A percentile compares a stretch with the other conserved stretches of the same genome.
These are phyloP conservation scores for Coprinopsis cinerea DNA, from an alignment of 768 basidiomycete genomes.

Conservation along the genomic window DNA sequence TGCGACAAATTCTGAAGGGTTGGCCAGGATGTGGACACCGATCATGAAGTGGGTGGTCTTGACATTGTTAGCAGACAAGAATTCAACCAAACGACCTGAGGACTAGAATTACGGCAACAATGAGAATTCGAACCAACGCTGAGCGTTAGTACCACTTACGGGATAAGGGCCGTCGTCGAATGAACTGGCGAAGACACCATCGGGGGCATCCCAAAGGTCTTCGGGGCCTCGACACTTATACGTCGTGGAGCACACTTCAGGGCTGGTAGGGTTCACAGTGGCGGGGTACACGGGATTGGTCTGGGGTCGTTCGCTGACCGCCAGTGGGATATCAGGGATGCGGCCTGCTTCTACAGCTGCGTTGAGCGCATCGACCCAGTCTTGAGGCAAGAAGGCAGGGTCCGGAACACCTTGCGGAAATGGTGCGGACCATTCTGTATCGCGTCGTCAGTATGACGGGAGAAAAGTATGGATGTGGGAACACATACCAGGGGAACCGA, in stretches of 20 bases:
- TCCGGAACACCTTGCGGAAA: conserved; percentile 54
- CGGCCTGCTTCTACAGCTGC: conserved; percentile 60
- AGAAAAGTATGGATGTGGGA: background rate
- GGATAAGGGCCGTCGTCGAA: conserved; percentile 81
- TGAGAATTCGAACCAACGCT: conserved; percentile 1
- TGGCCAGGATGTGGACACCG: conserved; percentile 63
- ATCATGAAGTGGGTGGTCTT: conserved; percentile 89
- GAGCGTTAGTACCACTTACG: conserved; percentile 18
- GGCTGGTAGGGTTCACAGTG: conserved; percentile 38
- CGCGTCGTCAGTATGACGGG: background rate
- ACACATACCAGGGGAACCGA: conserved; percentile 55
- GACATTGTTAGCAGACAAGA: conserved; percentile 58
- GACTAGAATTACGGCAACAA: conserved; percentile 20
- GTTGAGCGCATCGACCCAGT: conserved; percentile 69
- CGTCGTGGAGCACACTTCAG: conserved; percentile 69
- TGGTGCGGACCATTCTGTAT: conserved; percentile 51
- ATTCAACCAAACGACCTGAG: conserved; percentile 50
- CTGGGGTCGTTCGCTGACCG: conserved; percentile 29
- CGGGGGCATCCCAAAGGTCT: conserved; percentile 75
- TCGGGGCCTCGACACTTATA: conserved; percentile 57
- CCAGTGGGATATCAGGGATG: conserved; percentile 62
- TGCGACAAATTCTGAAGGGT: conserved; percentile 48
- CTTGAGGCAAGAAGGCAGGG: conserved; percentile 45
- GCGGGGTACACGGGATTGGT: conserved; percentile 40
- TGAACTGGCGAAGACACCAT: conserved; percentile 54